These are phyloP conservation scores for Plasmopara muralis DNA, from an alignment of 352 stramenopile genomes.

Conservation along the genomic window DNA sequence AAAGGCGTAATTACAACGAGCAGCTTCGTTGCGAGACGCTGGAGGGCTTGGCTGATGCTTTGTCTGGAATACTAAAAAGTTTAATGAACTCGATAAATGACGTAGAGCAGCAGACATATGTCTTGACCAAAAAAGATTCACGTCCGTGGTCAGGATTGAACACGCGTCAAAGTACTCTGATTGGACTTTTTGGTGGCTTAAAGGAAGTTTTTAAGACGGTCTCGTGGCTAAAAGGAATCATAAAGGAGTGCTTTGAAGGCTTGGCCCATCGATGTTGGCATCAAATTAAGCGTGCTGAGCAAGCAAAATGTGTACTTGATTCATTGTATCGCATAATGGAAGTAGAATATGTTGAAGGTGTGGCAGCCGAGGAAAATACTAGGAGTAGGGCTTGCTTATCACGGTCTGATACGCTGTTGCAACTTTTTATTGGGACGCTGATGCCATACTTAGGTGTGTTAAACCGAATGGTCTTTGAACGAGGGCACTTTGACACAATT, in stretches of 20 bases:
- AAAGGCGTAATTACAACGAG: slow-evolving; percentile 7
- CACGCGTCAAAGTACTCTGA: slow-evolving; percentile 32
- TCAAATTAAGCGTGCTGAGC: slow-evolving; percentile 30
- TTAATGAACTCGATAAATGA: slow-evolving; percentile 22
- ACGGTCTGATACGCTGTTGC: slow-evolving; percentile 37
- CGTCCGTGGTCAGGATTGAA: slow-evolving; percentile 23
- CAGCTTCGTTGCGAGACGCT: slow-evolving; percentile 28
- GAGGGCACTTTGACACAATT: slow-evolving; percentile 33
- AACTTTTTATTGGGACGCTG: slow-evolving; percentile 40
- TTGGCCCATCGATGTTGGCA: slow-evolving; percentile 19
- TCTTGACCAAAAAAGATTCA: neutral
- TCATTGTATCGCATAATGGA: slow-evolving; percentile 39
- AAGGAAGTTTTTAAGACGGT: slow-evolving; percentile 38
- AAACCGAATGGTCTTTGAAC: slow-evolving; percentile 45
- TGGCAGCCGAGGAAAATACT: slow-evolving; percentile 3
- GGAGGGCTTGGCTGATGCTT: slow-evolving; percentile 46
- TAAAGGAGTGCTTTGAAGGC: slow-evolving; percentile 29
- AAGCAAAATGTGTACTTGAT: slow-evolving; percentile 35
- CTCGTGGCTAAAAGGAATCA: slow-evolving; percentile 33
- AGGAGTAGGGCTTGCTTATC: slow-evolving; percentile 11
- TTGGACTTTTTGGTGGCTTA: slow-evolving; percentile 35
- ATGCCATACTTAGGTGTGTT: slow-evolving; percentile 46
- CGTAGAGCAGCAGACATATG: slow-evolving; percentile 19
- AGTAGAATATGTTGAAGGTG: slow-evolving; percentile 31
- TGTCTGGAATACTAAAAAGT: slow-evolving; percentile 23